Base-by-base conservation (phyloP, 2,329 filamentous ascomycete genomes). In the Paraphaeosphaeria sporulosa region DNA sequence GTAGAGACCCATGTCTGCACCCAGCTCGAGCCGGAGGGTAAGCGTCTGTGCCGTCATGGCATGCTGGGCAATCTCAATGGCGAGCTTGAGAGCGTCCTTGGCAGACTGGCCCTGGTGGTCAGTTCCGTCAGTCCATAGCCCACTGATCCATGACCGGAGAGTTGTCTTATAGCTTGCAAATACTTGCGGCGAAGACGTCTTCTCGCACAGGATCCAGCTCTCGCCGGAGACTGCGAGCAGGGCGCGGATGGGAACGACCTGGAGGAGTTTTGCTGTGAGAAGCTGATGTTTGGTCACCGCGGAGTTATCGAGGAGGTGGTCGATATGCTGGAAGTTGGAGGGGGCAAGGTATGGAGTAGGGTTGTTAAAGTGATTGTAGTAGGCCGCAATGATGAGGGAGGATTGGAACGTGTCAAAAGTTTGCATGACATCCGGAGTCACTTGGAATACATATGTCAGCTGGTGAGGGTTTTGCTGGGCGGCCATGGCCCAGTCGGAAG, bases 181-280 rank as follows among this genome's bases (percentile, higher is more conserved):
- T n/a, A 75, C 72, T 15, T 69, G 68, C 7, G 68, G 66, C 15
- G 71, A 71, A 25, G 71, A 59, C 2, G 82, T 66, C 52, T 82
- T 81, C 59, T 80, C 78, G 0, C 72, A 76, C n/a, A 82, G 67
- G 9, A 81, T 72, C 80, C 80, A 83, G 17, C 78, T 76, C 54
- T 82, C 79, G 38, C 80, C 80, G 4, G 78, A 75, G 0, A 82
- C 75, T 32, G 80, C 80, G 15, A 83, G 67, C 4, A 83, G 67
- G 1, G 79, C 75, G 21, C 78, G 78, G 5, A 81, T 63, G 0
- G 80, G 81, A 4, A 73, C 75, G 9, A 76, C 63, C 44, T 74
- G 76, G 19, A 76, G 70, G 1, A 82, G 73, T 58, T 78, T 77
- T 17, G 75, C 67, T 2, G 76, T 75, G 19, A 77, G 71, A 23